Base-by-base conservation (phyloP, 2,329 filamentous ascomycete genomes). In the Ramichloridium luteum region DNA sequence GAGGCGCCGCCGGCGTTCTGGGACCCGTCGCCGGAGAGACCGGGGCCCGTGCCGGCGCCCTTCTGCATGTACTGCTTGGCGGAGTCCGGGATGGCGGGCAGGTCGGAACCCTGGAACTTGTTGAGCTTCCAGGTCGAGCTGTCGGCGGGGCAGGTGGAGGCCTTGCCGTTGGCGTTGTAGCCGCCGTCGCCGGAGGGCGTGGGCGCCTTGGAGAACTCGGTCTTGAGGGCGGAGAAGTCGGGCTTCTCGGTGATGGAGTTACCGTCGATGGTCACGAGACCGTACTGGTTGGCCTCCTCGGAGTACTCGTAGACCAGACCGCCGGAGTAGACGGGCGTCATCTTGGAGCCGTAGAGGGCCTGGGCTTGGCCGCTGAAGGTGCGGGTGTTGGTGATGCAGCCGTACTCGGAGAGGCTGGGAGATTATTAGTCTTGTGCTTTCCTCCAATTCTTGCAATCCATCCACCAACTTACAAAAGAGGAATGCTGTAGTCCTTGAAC, bases 251-350 rank as follows among this genome's bases (percentile, higher is more conserved):
- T 68, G 16, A 57, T 59, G 53, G 58, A 48, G 42, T 55, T 47
- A 41, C 67, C 70, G 28, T 58, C 51, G 50, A 90, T 65, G 36
- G 72, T 61, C 53, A 86, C 84, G 37, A 93, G 77, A 43, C 86
- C 88, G 58, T 76, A 96, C 27, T 77, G 68, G 62, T 77, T 83
- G 39, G 68, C 67, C 59, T 92, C 84, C 51, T 80, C 63, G 6
- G 80, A 77, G 67, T 93, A 98, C 61, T 96, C 86, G 64, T 94
- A 98, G 58, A 94, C 81, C 23, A 98, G 72, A 57, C 90, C 90
- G 50, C 90, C 90, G 25, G 86, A 94, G 72, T 93, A 96, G 49
- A 94, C 85, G 12, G 58, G 47, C 5, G 79, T 85, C 88, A 96
- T 96, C 38, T 93, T 57, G 13, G 59, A 60, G 59, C 65, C 72